phyloP scores from a whole-genome alignment of 2,329 filamentous ascomycete genomes.

The Colletotrichum horii region DNA sequence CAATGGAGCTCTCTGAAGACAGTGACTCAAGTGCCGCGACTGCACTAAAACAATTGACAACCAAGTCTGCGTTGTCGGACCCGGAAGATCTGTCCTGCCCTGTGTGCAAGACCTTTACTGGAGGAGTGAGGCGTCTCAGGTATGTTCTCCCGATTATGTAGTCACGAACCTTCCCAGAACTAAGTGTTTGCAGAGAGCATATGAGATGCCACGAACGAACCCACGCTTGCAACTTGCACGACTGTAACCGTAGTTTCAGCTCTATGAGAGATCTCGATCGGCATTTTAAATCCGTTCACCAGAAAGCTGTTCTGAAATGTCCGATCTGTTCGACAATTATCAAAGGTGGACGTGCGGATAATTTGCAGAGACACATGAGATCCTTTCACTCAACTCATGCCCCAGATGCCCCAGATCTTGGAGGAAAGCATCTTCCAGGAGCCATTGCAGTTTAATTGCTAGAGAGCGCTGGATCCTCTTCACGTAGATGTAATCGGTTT shows the following conservation, averaged over 20 bases:
- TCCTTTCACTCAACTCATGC: background rate
- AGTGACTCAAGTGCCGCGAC: too few relatives aligned
- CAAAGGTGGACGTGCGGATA: background rate
- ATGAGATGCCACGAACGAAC: background rate
- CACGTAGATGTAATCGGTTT: too few relatives aligned
- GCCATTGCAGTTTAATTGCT: too few relatives aligned
- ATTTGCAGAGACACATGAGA: background rate
- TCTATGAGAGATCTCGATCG: background rate
- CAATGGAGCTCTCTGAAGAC: too few relatives aligned
- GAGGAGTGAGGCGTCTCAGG: background rate
- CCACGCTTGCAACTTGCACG: background rate
- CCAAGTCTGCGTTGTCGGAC: background rate
- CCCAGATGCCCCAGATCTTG: background rate
- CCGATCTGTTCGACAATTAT: background rate
- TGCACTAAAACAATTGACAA: too few relatives aligned
- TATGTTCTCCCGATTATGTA: background rate
- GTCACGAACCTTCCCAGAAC: too few relatives aligned
- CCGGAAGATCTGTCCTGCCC: background rate
- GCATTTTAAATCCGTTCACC: background rate
- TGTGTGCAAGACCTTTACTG: background rate
- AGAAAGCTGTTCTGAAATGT: background rate
- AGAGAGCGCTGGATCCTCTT: too few relatives aligned
- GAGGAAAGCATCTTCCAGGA: background rate
- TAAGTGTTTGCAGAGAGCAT: background rate
- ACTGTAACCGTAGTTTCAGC: background rate